phyloP scores from a whole-genome alignment of 208 protist genomes.

The Leishmania mexicana region DNA sequence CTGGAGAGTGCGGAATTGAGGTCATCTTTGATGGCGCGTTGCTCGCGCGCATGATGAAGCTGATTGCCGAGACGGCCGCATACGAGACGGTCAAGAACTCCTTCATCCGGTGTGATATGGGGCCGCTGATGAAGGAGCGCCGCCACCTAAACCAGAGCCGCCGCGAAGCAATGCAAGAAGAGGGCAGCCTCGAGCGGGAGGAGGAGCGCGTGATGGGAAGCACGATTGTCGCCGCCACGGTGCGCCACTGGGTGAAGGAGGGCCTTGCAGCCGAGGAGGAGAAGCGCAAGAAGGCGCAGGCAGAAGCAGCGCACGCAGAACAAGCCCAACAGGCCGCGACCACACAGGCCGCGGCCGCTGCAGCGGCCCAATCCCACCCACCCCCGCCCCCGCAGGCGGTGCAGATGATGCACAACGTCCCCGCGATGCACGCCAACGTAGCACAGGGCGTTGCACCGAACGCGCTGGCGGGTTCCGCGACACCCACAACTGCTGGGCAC shows the following conservation, averaged over 20 bases:
- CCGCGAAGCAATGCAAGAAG: conserved; percentile 63
- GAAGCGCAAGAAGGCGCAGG: conserved; percentile 25
- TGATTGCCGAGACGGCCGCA: conserved; percentile 67
- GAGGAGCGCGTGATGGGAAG: conserved; percentile 75
- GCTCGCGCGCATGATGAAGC: conserved; percentile 73
- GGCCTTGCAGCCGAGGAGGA: conserved; percentile 43
- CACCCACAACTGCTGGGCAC: background rate
- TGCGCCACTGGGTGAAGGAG: conserved; percentile 67
- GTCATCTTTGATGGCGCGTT: conserved; percentile 63
- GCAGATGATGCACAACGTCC: conserved; percentile 2
- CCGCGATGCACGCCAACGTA: conserved; percentile 6
- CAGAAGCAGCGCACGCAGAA: conserved; percentile 3
- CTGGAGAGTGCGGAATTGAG: conserved; percentile 64
- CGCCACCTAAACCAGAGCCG: conserved; percentile 52
- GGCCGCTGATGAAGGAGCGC: conserved; percentile 78
- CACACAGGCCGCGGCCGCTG: background rate
- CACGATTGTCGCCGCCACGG: conserved; percentile 32
- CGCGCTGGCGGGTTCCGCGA: background rate
- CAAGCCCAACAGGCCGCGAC: background rate
- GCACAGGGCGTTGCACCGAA: background rate
- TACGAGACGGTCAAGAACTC: conserved; percentile 74
- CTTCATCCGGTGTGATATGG: conserved; percentile 77
- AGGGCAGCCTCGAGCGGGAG: conserved; percentile 52
- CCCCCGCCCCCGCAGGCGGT: background rate
- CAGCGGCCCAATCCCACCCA: conserved; percentile 12